Percentiles rank a stretch among this genome's conserved stretches.
Conservation (phyloP, 2,329 filamentous ascomycete species). For the Ophiocordyceps robertsii region DNA sequence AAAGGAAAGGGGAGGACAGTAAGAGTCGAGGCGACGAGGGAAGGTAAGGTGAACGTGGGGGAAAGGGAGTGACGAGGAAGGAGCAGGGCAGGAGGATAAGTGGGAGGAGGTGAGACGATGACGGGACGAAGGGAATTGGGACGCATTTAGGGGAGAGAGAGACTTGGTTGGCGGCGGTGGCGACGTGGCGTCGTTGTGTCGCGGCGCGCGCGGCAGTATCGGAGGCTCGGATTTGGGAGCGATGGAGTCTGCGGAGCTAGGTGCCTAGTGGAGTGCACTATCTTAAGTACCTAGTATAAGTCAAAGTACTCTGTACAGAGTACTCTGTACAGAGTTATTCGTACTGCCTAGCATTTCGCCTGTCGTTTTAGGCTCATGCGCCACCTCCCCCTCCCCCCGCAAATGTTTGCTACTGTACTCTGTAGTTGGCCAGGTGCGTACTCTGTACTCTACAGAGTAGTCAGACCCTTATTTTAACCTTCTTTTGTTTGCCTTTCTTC, state of each 20-base stretch:
- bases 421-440: no score
- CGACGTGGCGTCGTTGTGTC: background rate
- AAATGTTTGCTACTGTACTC: no score
- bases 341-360: no score
- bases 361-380: no score
- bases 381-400: no score
- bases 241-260: background rate
- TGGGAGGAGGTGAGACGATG: background rate
- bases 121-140: background rate
- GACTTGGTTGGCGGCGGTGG: background rate
- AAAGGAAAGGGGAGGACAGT: background rate
- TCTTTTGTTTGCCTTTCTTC: background rate
- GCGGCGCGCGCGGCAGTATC: slow-evolving; percentile 3
- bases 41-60: background rate
- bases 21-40: background rate
- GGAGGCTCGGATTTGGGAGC: slow-evolving; percentile 3
- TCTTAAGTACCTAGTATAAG: no score
- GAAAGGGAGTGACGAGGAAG: background rate
- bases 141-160: background rate
- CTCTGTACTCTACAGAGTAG: no score
- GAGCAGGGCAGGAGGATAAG: background rate
- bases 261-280: no score
- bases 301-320: no score
- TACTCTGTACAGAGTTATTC: no score
- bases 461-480: no score